These are phyloP conservation scores for Phaeotremella skinneri DNA, from an alignment of 768 basidiomycete genomes.

Conservation along the genomic window DNA sequence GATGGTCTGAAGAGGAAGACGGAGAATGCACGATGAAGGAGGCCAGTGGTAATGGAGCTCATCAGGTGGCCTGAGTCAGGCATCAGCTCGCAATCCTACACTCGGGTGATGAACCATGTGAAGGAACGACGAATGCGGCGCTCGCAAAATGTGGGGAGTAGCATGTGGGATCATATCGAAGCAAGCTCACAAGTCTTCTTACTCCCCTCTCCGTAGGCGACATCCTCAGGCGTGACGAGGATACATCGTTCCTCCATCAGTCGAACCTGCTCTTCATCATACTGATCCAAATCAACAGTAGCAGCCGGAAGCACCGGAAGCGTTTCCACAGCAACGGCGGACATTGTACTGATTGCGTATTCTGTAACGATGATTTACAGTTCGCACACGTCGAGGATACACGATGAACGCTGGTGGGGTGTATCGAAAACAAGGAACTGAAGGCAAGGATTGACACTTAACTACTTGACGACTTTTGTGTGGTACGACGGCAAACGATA, in stretches of 20 bases:
- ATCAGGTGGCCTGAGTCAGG: constrained; percentile 77
- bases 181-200: constrained; percentile 86
- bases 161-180: background rate
- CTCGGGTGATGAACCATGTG: background rate
- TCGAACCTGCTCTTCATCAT: constrained; percentile 88
- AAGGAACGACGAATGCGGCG: too few relatives aligned
- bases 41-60: constrained; percentile 87
- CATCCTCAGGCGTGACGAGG: constrained; percentile 48
- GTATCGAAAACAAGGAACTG: background rate
- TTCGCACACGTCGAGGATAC: background rate
- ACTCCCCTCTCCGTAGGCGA: constrained; percentile 59
- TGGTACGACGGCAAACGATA: background rate
- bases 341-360: background rate
- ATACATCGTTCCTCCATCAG: constrained; percentile 82
- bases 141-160: background rate
- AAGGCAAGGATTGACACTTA: too few relatives aligned
- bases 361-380: background rate
- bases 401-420: background rate
- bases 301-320: background rate
- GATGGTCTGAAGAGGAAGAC: constrained; percentile 93
- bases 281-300: constrained; percentile 67
- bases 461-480: background rate
- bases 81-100: background rate
- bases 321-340: background rate
- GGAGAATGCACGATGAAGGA: constrained; percentile 96